phyloP scores from a whole-genome alignment of 495 filamentous ascomycete genomes.

The Immersiella caudata region DNA sequence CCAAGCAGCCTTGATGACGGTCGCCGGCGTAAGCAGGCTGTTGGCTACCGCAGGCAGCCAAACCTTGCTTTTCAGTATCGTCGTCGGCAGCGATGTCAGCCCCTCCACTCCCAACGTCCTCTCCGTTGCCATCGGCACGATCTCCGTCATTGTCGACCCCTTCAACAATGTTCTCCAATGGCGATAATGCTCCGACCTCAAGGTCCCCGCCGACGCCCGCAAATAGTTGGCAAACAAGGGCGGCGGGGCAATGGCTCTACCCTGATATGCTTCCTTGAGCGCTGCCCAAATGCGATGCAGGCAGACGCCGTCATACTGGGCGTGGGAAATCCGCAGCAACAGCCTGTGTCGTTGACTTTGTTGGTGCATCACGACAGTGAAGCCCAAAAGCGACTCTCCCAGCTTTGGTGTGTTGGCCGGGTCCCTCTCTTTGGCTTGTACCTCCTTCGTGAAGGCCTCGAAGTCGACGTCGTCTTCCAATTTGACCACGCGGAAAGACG shows the following conservation, averaged over 20 bases:
- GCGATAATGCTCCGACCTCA: conserved; percentile 39
- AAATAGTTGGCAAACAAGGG: conserved; percentile 60
- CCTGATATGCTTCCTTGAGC: conserved; percentile 57
- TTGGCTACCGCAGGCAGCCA: conserved; percentile 33
- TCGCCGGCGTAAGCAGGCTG: conserved; percentile 50
- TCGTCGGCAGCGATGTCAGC: conserved; percentile 1
- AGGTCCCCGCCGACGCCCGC: conserved; percentile 49
- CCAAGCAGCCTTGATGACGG: conserved; percentile 60
- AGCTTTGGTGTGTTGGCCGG: conserved; percentile 48
- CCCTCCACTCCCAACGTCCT: conserved; percentile 1
- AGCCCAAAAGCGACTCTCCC: conserved; percentile 59
- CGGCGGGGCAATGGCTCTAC: conserved; percentile 45
- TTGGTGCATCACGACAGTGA: conserved; percentile 53
- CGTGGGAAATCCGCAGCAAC: conserved; percentile 65
- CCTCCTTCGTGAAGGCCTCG: conserved; percentile 36
- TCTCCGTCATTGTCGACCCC: conserved; percentile 50
- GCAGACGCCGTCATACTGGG: conserved; percentile 69
- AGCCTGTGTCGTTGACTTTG: conserved; percentile 53
- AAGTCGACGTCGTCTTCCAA: conserved; percentile 48
- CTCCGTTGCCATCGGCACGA: conserved; percentile 25
- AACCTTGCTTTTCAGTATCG: conserved; percentile 22
- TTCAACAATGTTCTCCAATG: conserved; percentile 58
- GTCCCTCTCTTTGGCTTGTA: conserved; percentile 22
- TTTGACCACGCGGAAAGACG: conserved; percentile 53
- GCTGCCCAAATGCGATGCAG: conserved; percentile 59